Conservation (phyloP, 2,329 filamentous ascomycete species). For the Colletotrichum spinosum region DNA sequence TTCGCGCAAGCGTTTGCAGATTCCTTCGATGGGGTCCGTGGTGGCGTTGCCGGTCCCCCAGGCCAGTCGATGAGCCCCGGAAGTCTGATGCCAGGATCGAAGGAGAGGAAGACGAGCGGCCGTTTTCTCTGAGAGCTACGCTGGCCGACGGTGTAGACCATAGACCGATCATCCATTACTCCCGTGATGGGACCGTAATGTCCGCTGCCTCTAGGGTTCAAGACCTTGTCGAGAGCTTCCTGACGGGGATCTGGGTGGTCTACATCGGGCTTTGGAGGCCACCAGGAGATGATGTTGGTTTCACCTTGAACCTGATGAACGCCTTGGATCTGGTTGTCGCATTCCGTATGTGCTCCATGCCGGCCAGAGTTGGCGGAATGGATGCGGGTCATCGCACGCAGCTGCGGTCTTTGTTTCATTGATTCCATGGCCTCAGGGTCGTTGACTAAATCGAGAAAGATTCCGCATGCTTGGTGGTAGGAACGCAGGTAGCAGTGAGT, state of each 20-base stretch:
- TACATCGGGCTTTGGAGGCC: constrained; percentile 40
- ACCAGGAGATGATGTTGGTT: constrained; percentile 36
- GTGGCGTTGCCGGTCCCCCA: constrained; percentile 32
- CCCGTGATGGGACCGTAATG: constrained; percentile 52
- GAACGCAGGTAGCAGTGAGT: constrained; percentile 65
- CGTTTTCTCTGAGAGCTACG: constrained; percentile 39
- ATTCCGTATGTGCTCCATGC: neutral
- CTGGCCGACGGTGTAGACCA: constrained; percentile 57
- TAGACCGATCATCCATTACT: constrained; percentile 57
- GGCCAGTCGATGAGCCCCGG: constrained; percentile 41
- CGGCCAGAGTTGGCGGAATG: neutral
- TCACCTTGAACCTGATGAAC: too few species aligned
- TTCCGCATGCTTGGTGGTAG: constrained; percentile 64
- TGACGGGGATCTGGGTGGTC: neutral
- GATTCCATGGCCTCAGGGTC: constrained; percentile 50
- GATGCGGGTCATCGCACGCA: constrained; percentile 49
- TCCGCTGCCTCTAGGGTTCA: constrained; percentile 49
- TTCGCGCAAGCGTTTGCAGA: neutral
- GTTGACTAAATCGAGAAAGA: constrained; percentile 71
- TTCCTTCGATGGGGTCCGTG: neutral
- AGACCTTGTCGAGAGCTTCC: constrained; percentile 48
- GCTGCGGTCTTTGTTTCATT: constrained; percentile 53
- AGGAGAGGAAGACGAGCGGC: constrained; percentile 56
- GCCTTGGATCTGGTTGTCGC: neutral
- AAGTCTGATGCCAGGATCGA: constrained; percentile 54